Percentiles rank a stretch among this genome's conserved stretches.
phyloP scores from a whole-genome alignment of 768 basidiomycete genomes.

The Mycena floridula region DNA sequence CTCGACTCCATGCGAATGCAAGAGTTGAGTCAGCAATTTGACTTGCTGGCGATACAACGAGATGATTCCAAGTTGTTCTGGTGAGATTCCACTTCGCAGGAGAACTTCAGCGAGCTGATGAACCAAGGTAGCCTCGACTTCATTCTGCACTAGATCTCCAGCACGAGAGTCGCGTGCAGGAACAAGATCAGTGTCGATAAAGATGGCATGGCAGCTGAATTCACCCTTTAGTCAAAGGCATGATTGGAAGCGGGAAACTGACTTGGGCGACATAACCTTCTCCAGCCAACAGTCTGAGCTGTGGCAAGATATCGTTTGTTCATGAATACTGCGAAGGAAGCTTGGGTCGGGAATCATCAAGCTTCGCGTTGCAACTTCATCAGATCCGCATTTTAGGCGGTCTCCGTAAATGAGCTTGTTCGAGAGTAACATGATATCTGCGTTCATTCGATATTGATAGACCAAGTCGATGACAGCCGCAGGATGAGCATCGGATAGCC shows the following conservation, averaged over 20 bases:
- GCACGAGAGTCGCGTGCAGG: conserved; percentile 77
- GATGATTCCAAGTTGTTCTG: conserved; percentile 79
- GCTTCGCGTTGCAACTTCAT: conserved; percentile 53
- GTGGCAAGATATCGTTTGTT: conserved; percentile 20
- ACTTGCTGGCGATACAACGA: conserved; percentile 94
- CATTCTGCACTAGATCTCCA: conserved; percentile 90
- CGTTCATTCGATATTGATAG: conserved; percentile 95
- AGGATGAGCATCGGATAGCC: conserved; percentile 83
- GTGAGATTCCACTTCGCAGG: conserved; percentile 52
- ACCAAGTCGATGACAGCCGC: conserved; percentile 79
- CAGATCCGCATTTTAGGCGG: conserved; percentile 73
- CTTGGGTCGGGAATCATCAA: conserved; percentile 46
- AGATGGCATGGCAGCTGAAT: conserved; percentile 75
- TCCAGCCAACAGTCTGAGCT: conserved; percentile 64
- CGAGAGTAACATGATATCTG: conserved; percentile 88
- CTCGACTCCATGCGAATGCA: conserved; percentile 61
- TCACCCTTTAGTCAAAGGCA: background rate
- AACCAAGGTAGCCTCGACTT: conserved; percentile 65
- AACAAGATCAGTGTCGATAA: conserved; percentile 86
- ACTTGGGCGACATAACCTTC: conserved; percentile 60
- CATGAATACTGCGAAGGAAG: conserved; percentile 42
- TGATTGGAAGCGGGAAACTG: conserved; percentile 12
- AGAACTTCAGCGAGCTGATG: conserved; percentile 66
- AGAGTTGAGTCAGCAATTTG: conserved; percentile 71
- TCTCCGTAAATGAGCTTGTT: conserved; percentile 83